Evolutionary conservation across 192 early-diverging fungal genomes (phyloP), one percentile per base, ranked within the genome.

Genomic region (Umbelopsis sp.): DNA sequence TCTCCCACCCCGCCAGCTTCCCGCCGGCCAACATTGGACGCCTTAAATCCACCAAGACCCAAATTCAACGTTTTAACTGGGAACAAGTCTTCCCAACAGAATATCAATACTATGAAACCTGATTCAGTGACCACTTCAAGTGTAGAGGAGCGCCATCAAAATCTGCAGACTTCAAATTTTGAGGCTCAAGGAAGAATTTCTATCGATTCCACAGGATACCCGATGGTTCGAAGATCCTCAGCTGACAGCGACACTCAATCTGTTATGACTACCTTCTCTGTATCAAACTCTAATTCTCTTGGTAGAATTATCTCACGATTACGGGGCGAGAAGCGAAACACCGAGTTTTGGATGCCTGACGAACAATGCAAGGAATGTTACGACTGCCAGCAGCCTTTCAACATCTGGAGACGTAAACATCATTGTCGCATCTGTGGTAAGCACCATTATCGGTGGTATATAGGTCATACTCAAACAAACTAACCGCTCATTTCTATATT

Each of bases 301-400:
- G 80, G 77, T 11, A 80, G 80, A 45, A 77, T 86, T 47, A 76
- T 89, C 20, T 77, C 82, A 16, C 75, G 86, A 16, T 53, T 89
- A 8, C 73, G 87, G 29, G 87, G 87, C 5, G 84, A 87, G 32
- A 81, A 84, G 17, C 77, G 78, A 34, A 86, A 82, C 65, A 82
- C 75, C 67, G 88, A 91, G 21, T 92, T 88, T 66, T 94, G 93
- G 93, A 95, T 95, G 92, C 83, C 86, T 12, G 93, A 95, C 69
- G 93, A 95, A 43, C 88, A 86, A 54, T 89, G 86, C 56, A 91
- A 91, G 72, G 90, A 91, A 74, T 95, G 93, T 74, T 94, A 89
- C 80, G 89, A 92, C n/a, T 95, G 93, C 80, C 88, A 90, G 68
- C 79, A 79, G 17, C 83, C 84, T 3, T 95, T 95, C 71, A 88